These are phyloP conservation scores for Scheffersomyces cryptocercus DNA, from an alignment of 1,139 yeast genomes.

Conservation along the genomic window DNA sequence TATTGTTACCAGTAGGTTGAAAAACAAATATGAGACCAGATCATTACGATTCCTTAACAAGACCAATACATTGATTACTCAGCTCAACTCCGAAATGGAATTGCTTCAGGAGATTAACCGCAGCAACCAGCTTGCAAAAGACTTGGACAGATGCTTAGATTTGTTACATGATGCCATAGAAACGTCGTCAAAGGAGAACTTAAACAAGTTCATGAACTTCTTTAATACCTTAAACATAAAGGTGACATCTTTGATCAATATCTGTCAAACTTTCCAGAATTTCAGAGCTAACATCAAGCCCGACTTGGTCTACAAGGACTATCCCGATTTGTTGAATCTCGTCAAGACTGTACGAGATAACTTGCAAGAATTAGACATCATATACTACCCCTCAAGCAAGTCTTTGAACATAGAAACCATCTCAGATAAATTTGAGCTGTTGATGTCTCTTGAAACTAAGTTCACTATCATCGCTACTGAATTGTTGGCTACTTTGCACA, in stretches of 20 bases:
- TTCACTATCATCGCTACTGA: neutral
- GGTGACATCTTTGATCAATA: slow-evolving; percentile 3
- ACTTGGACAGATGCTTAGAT: slow-evolving; percentile 5
- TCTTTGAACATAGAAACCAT: slow-evolving; percentile 14
- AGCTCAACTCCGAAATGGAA: slow-evolving; percentile 8
- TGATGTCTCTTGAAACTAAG: slow-evolving; percentile 8
- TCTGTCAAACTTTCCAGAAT: slow-evolving; percentile 7
- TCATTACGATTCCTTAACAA: slow-evolving; percentile 31
- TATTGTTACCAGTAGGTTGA: slow-evolving; percentile 23
- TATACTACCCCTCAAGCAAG: slow-evolving; percentile 18
- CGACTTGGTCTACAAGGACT: slow-evolving; percentile 20
- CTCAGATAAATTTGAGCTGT: slow-evolving; percentile 11
- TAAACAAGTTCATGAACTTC: neutral
- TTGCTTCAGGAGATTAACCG: slow-evolving; percentile 8
- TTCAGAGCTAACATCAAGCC: slow-evolving; percentile 12
- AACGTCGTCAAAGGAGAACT: slow-evolving; percentile 3
- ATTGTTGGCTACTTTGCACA: neutral
- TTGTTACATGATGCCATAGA: slow-evolving; percentile 4
- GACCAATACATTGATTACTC: slow-evolving; percentile 15
- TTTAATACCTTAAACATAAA: slow-evolving; percentile 8
- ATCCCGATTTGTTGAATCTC: slow-evolving; percentile 16
- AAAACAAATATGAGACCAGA: slow-evolving; percentile 33
- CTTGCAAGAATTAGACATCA: slow-evolving; percentile 9
- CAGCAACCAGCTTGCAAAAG: slow-evolving; percentile 4
- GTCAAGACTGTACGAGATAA: slow-evolving; percentile 7